phyloP scores from a whole-genome alignment of 805 yeast genomes.

The Nakazawaea siamensis region DNA sequence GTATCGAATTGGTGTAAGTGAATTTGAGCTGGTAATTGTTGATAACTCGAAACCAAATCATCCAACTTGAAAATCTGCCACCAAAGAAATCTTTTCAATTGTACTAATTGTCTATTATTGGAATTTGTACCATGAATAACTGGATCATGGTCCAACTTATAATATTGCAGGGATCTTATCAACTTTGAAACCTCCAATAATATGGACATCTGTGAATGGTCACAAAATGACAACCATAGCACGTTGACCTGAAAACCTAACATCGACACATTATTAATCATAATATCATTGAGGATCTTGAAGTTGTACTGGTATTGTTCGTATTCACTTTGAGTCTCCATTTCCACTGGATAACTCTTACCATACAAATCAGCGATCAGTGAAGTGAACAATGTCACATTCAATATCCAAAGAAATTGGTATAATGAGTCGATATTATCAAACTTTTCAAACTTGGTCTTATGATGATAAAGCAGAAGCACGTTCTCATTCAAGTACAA shows the following conservation, averaged over 20 bases:
- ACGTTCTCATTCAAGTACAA: background rate
- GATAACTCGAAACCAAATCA: conserved; percentile 17
- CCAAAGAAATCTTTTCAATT: conserved; percentile 44
- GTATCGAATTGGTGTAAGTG: conserved; percentile 19
- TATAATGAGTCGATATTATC: background rate
- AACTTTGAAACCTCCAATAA: conserved; percentile 45
- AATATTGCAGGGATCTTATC: conserved; percentile 41
- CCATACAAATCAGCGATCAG: conserved; percentile 49
- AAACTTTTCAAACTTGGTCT: background rate
- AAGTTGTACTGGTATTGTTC: conserved; percentile 16
- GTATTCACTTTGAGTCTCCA: background rate
- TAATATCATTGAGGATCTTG: conserved; percentile 39
- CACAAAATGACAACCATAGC: conserved; percentile 3
- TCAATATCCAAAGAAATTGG: conserved; percentile 10
- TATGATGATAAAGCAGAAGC: background rate
- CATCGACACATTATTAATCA: conserved; percentile 35
- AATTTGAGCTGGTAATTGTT: conserved; percentile 17
- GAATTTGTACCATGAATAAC: conserved; percentile 31
- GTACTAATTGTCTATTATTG: conserved; percentile 34
- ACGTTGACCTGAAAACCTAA: conserved; percentile 30
- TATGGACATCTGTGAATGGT: conserved; percentile 43
- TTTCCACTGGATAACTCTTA: conserved; percentile 21
- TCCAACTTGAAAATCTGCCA: conserved; percentile 38
- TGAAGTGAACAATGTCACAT: conserved; percentile 46
- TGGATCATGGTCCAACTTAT: conserved; percentile 46